phyloP scores from a whole-genome alignment of 495 filamentous ascomycete genomes.

The Podospora pseudocomata region DNA sequence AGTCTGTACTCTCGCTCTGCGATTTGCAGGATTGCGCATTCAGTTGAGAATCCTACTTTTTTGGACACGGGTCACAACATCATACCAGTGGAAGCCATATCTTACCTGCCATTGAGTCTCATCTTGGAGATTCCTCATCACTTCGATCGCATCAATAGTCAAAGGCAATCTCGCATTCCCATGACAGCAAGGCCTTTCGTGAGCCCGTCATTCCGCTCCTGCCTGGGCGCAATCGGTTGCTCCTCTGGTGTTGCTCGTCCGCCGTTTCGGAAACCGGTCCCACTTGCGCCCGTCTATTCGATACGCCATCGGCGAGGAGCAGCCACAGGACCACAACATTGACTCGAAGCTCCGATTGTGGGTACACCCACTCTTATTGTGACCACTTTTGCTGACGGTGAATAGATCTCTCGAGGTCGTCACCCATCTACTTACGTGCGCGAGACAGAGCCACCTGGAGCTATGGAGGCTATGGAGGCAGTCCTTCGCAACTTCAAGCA shows the following conservation, averaged over 20 bases:
- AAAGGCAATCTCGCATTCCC: neutral
- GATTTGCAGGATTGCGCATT: neutral
- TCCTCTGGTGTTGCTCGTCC: neutral
- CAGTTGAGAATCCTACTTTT: neutral
- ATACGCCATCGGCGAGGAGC: neutral
- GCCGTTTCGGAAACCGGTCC: neutral
- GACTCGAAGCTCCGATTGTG: neutral
- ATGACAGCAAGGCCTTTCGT: neutral
- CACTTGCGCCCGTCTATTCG: neutral
- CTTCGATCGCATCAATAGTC: neutral
- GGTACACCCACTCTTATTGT: neutral
- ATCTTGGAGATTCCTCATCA: neutral
- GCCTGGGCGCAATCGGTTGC: neutral
- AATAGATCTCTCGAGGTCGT: neutral
- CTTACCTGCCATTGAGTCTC: neutral
- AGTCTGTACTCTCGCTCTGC: neutral
- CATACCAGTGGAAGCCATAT: too few species aligned
- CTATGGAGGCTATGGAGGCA: conserved; percentile 57
- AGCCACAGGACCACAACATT: neutral
- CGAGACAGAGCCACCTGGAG: neutral
- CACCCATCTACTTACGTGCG: neutral
- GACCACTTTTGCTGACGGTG: neutral
- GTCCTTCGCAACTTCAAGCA: conserved; percentile 61
- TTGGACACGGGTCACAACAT: neutral
- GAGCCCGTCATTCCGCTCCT: neutral